Evolutionary conservation across 345 rosid species (phyloP).

Genomic region (Eucalyptus virginea): DNA sequence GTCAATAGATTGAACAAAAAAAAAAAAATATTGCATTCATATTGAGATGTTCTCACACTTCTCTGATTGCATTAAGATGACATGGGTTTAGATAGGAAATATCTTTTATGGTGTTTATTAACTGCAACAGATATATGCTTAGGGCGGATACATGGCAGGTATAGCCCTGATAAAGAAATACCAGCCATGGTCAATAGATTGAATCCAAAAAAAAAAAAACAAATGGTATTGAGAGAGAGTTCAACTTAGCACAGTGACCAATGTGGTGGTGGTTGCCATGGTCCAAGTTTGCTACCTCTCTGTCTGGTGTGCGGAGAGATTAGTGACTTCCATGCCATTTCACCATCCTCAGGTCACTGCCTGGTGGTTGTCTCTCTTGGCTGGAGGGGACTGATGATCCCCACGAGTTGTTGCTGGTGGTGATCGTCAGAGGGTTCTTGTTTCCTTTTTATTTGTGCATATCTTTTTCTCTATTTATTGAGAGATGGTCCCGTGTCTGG

Average conservation of each 20-base stretch:
- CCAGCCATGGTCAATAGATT: not conserved
- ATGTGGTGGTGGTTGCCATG: not conserved
- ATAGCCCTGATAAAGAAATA: not conserved
- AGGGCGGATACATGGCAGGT: not conserved
- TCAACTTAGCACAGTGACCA: not conserved
- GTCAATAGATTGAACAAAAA: not conserved
- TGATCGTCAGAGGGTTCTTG: not conserved
- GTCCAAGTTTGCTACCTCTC: not conserved
- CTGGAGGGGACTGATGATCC: not conserved
- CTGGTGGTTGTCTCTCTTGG: not conserved
- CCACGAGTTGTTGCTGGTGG: not conserved
- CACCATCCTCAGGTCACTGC: not conserved
- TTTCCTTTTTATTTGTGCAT: not conserved
- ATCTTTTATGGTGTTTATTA: not conserved
- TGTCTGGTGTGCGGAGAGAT: not conserved
- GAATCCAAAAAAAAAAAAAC: not conserved
- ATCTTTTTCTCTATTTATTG: not conserved
- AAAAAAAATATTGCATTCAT: not conserved
- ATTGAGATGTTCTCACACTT: not conserved
- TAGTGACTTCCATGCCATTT: not conserved
- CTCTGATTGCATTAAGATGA: not conserved
- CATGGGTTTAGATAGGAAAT: not conserved
- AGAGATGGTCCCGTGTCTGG: not conserved
- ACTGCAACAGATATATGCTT: not conserved
- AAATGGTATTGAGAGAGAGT: not conserved